phyloP scores from a whole-genome alignment of 345 rosid species.

The Excoecaria agallocha region DNA sequence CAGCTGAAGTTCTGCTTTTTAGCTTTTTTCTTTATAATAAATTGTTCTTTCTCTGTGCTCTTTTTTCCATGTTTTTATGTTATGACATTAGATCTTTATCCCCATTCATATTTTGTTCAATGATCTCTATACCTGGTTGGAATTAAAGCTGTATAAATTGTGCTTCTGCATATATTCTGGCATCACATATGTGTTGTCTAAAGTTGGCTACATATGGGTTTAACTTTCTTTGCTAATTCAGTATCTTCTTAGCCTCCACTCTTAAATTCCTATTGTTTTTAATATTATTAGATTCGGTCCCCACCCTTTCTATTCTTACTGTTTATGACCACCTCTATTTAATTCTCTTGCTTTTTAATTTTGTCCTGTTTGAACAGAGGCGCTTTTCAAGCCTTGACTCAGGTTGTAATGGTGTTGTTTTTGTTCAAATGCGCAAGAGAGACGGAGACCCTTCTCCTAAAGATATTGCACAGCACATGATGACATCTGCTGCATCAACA shows the following conservation, averaged over 20 bases:
- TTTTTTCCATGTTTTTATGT: too few relatives aligned
- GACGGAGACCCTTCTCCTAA: slow-evolving; percentile 82
- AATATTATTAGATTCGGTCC: background rate
- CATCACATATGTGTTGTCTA: background rate
- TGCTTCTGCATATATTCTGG: background rate
- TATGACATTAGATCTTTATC: too few relatives aligned
- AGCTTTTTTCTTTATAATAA: too few relatives aligned
- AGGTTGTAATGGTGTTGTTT: slow-evolving; percentile 84
- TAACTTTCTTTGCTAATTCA: too few relatives aligned
- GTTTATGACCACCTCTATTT: background rate
- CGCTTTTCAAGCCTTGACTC: slow-evolving; percentile 79
- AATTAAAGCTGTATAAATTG: background rate
- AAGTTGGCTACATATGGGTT: too few relatives aligned
- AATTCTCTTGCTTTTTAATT: background rate
- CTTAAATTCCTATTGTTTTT: background rate
- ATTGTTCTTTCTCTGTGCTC: too few relatives aligned
- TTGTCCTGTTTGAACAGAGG: slow-evolving; percentile 50
- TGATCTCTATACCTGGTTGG: too few relatives aligned
- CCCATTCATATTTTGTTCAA: too few relatives aligned
- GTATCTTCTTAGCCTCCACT: too few relatives aligned
- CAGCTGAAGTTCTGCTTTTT: background rate
- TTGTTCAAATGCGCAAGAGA: slow-evolving; percentile 88
- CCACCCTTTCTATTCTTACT: background rate
- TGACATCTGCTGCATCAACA: slow-evolving; percentile 79
- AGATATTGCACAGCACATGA: slow-evolving; percentile 78